These are phyloP conservation scores for Ogataea zsoltii DNA, from an alignment of 805 yeast genomes.

Conservation along the genomic window DNA sequence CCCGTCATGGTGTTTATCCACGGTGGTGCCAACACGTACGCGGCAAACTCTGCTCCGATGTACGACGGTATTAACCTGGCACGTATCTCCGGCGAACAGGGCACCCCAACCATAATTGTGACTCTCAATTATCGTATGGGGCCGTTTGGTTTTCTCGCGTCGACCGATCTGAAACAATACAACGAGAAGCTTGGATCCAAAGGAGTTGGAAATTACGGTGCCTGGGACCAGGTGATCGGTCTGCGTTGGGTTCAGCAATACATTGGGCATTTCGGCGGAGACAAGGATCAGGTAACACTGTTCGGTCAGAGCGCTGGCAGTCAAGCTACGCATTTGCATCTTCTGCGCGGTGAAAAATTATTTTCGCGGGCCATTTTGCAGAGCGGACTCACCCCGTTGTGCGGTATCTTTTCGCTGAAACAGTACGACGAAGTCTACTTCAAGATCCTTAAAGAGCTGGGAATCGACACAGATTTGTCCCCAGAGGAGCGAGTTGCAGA, in stretches of 20 bases:
- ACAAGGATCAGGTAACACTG: constrained; percentile 19
- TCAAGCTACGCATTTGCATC: constrained; percentile 9
- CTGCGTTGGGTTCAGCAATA: constrained; percentile 21
- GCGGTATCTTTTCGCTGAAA: constrained; percentile 16
- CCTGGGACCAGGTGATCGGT: constrained; percentile 25
- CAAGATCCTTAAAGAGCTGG: constrained; percentile 14
- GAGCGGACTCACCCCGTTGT: constrained; percentile 18
- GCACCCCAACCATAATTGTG: constrained; percentile 14
- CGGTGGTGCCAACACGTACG: constrained; percentile 21
- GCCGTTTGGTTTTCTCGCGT: constrained; percentile 22
- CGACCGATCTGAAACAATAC: constrained; percentile 13
- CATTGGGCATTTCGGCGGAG: constrained; percentile 25
- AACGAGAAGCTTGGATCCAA: constrained; percentile 6
- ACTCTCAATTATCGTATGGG: constrained; percentile 22
- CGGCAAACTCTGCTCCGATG: constrained; percentile 7
- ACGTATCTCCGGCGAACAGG: constrained; percentile 4
- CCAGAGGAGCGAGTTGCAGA: constrained; percentile 6
- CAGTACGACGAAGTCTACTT: constrained; percentile 17
- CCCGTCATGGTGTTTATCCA: constrained; percentile 24
- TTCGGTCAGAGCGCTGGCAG: constrained; percentile 27
- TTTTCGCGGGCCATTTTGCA: constrained; percentile 16
- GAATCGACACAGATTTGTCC: constrained; percentile 10
- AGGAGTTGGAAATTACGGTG: constrained; percentile 20
- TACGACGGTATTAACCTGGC: constrained; percentile 12
- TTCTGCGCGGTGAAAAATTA: constrained; percentile 8